Evolutionary conservation across 78 protist genomes (phyloP).

Genomic region (Dictyostelium citrinum): DNA sequence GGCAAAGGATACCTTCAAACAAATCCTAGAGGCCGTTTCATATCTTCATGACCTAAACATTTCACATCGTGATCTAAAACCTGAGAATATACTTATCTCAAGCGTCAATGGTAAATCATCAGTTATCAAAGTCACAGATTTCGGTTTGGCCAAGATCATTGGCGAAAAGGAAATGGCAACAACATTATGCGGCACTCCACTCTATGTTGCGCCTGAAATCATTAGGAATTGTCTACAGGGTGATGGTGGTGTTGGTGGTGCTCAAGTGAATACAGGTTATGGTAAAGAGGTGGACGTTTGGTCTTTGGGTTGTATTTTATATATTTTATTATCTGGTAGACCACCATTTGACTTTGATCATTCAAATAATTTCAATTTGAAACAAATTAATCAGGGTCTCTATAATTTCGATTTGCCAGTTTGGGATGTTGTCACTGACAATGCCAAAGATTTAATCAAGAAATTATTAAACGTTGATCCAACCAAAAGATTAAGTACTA

Average conservation of each 20-base stretch:
- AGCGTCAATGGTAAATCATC: neutral
- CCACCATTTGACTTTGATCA: slow-evolving; percentile 45
- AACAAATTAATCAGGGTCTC: slow-evolving; percentile 5
- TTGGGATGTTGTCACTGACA: slow-evolving; percentile 11
- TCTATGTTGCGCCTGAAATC: slow-evolving; percentile 61
- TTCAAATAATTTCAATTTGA: neutral
- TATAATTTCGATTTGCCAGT: neutral
- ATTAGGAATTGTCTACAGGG: slow-evolving; percentile 11
- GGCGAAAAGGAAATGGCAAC: slow-evolving; percentile 60
- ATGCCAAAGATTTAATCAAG: slow-evolving; percentile 39
- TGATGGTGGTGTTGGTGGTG: neutral
- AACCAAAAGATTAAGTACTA: neutral
- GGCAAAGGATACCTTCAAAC: slow-evolving; percentile 27
- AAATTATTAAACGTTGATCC: slow-evolving; percentile 52
- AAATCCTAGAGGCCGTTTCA: slow-evolving; percentile 32
- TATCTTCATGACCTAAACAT: slow-evolving; percentile 45
- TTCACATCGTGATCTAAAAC: slow-evolving; percentile 45
- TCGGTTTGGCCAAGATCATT: slow-evolving; percentile 69
- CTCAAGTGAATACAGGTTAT: neutral
- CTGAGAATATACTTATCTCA: slow-evolving; percentile 33
- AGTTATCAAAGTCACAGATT: slow-evolving; percentile 40
- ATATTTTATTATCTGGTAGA: slow-evolving; percentile 48
- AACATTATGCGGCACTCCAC: slow-evolving; percentile 54
- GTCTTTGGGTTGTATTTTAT: slow-evolving; percentile 61
- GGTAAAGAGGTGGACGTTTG: slow-evolving; percentile 70